phyloP scores from a whole-genome alignment of 768 basidiomycete genomes.

The Trametes villosa region DNA sequence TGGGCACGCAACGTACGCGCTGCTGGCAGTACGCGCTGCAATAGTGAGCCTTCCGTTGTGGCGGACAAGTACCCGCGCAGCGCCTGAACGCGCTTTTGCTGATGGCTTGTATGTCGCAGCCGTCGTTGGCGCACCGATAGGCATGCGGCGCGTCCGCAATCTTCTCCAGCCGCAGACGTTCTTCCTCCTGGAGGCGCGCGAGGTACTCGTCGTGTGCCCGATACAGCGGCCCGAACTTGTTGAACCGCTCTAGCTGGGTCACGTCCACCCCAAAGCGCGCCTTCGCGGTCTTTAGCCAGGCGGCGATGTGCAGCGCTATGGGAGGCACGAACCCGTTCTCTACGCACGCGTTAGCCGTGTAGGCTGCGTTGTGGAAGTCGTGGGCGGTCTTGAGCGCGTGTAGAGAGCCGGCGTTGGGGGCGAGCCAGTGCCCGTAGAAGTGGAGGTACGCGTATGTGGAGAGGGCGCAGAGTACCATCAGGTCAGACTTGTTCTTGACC shows the following conservation, averaged over 20 bases:
- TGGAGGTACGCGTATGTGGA: slow-evolving; percentile 1
- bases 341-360: not conserved
- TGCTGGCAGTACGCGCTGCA: slow-evolving; percentile 10
- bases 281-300: slow-evolving; percentile 1
- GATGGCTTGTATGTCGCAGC: slow-evolving; percentile 5
- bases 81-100: not conserved
- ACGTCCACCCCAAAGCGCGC: slow-evolving; percentile 4
- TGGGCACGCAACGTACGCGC: not conserved
- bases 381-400: not conserved
- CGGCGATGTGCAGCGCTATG: slow-evolving; percentile 2
- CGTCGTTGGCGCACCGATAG: slow-evolving; percentile 9
- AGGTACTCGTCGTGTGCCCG: slow-evolving; percentile 4
- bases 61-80: slow-evolving; percentile 3
- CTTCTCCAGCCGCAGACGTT: not conserved
- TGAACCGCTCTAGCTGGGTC: not conserved
- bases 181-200: not conserved
- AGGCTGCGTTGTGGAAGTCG: slow-evolving; percentile 7
- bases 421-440: slow-evolving; percentile 3
- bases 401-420: not conserved
- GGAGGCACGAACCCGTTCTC: not conserved
- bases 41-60: slow-evolving; percentile 1
- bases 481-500: not conserved
- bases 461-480: slow-evolving; percentile 2
- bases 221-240: not conserved
- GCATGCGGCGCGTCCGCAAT: not conserved